These are phyloP conservation scores for Diaporthe vaccinii DNA, from an alignment of 2,329 filamentous ascomycete genomes.

Conservation along the genomic window DNA sequence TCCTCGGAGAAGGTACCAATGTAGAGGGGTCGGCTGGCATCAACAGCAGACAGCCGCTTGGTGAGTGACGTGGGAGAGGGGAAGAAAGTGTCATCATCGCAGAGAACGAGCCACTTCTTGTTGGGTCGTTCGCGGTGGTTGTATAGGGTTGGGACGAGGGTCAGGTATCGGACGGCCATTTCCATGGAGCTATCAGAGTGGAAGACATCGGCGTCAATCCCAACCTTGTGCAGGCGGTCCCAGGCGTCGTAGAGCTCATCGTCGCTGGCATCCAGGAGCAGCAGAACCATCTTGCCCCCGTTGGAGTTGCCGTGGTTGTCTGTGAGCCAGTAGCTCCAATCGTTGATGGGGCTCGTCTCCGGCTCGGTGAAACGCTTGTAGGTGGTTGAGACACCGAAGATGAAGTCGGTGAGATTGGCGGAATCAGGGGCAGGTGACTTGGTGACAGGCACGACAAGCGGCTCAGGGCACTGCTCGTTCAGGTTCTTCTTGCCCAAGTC, in stretches of 20 bases:
- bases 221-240: constrained; percentile 60
- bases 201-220: constrained; percentile 70
- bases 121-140: constrained; percentile 61
- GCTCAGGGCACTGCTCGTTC: constrained; percentile 60
- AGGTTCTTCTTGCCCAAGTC: constrained; percentile 59
- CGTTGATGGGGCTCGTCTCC: constrained; percentile 65
- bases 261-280: constrained; percentile 66
- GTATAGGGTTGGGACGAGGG: constrained; percentile 67
- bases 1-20: constrained; percentile 74
- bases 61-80: constrained; percentile 68
- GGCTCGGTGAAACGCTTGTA: constrained; percentile 67
- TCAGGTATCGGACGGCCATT: constrained; percentile 72
- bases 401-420: constrained; percentile 68
- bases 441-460: constrained; percentile 65
- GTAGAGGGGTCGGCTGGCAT: constrained; percentile 67
- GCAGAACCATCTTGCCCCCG: constrained; percentile 67
- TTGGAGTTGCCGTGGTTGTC: constrained; percentile 68
- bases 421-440: constrained; percentile 63
- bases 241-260: constrained; percentile 64
- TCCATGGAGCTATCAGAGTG: constrained; percentile 65
- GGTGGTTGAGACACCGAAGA: constrained; percentile 72
- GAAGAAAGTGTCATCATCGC: constrained; percentile 77
- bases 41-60: constrained; percentile 64
- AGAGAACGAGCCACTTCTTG: constrained; percentile 73
- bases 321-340: constrained; percentile 73